Evolutionary conservation across 441 rosid species (phyloP), one percentile per base, ranked within the genome.

Genomic region (Arabidopsis hybrid): DNA sequence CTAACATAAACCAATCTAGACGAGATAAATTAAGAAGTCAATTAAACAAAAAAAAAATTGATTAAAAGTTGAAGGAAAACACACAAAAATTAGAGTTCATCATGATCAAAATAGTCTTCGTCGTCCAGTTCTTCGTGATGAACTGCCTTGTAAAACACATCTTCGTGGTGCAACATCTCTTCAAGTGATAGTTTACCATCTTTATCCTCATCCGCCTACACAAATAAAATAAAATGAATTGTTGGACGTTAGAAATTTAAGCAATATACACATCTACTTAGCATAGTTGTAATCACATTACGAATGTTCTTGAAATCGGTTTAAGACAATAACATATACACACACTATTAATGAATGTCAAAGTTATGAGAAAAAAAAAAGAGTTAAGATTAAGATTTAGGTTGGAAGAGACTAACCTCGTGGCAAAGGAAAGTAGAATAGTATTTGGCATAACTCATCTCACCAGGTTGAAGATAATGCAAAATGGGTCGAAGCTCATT

Each of bases 381-480:
- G 9, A 1, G 4, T 14, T 14, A 46, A n/a, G 17, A 45, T n/a
- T 1, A 45, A 17, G 50, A 18, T 56, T 34, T 56, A 16, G 50
- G 12, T 43, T 12, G 50, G 29, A 10, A 8, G 35, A 59, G 43
- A 65, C 60, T 65, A 13, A 91, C 97, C 90, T 84, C 77, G 2
- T 68, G 67, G 40, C 79, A 84, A 58, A 89, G 80, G 82, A 83
- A 85, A 49, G 71, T 74, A n/a, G 88, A 81, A 80, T 81, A 85
- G 71, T 81, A 80, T 76, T 72, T 89, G 42, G 93, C 89, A 26
- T 86, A 81, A 51, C 83, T 81, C 59, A 86, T 10, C 49, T 91
- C 90, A 65, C 95, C 93, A 7, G 95, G 93, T 58, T 82, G 80
- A 29, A 91, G 83, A 83, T 87, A 88, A 53, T 29, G 64, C 47